phyloP scores from a whole-genome alignment of 176 grass and related monocot species.

The Cenchrus purpureus region DNA sequence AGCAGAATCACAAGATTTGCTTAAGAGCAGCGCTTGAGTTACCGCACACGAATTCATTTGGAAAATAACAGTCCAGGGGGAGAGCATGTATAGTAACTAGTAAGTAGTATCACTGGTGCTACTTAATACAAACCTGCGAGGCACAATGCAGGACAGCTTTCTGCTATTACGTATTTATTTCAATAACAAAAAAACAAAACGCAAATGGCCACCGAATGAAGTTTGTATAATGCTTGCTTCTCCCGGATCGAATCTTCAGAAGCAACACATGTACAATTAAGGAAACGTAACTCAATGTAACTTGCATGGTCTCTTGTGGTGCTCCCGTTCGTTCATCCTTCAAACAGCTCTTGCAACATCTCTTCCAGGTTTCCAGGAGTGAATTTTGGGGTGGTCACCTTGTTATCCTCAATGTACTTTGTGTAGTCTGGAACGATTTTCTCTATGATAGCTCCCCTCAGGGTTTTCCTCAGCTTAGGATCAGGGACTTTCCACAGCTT shows the following conservation, averaged over 20 bases:
- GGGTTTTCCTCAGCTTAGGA: not conserved
- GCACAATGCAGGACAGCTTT: not conserved
- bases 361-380: not conserved
- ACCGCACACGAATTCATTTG: no score
- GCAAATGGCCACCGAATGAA: not conserved
- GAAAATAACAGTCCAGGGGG: no score
- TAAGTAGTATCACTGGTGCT: not conserved
- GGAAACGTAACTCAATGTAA: no score
- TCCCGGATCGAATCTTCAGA: not conserved
- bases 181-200: not conserved
- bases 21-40: no score
- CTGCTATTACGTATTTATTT: not conserved
- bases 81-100: no score
- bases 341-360: not conserved
- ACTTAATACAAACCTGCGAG: not conserved
- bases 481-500: conserved; percentile 14
- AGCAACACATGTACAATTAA: not conserved
- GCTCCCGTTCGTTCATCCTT: not conserved
- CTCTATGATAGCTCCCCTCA: not conserved
- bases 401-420: not conserved
- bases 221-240: not conserved
- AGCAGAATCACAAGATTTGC: no score
- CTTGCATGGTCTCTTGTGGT: not conserved
- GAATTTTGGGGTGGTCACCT: not conserved
- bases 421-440: not conserved